Evolutionary conservation across 345 rosid genomes (phyloP).

Genomic region (Bruguiera gymnorhiza): DNA sequence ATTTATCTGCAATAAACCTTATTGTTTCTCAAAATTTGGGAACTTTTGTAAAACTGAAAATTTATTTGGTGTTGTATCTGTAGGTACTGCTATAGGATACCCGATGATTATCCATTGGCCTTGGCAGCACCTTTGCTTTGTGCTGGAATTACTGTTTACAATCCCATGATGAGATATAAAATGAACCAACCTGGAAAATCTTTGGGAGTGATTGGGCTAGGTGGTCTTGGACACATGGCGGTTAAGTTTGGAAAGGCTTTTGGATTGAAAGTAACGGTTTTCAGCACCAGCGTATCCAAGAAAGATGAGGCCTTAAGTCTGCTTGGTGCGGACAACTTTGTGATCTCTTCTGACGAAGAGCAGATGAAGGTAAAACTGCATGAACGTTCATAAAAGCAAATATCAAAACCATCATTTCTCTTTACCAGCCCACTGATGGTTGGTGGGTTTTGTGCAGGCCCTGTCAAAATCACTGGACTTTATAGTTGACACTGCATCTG

Average conservation of each 20-base stretch:
- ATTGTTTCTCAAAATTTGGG: too few relatives aligned
- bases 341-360: conserved; percentile 62
- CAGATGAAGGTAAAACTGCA: conserved; percentile 64
- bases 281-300: conserved; percentile 78
- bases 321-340: conserved; percentile 66
- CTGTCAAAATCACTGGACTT: conserved; percentile 66
- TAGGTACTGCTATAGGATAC: conserved; percentile 82
- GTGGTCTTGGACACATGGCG: conserved; percentile 96
- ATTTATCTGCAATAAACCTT: too few relatives aligned
- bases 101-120: conserved; percentile 59
- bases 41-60: background rate
- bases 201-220: conserved; percentile 80
- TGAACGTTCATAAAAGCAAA: conserved; percentile 1
- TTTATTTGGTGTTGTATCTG: conserved; percentile 12
- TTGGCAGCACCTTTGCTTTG: conserved; percentile 85
- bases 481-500: conserved; percentile 79
- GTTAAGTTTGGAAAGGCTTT: conserved; percentile 95
- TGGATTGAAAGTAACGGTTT: conserved; percentile 70
- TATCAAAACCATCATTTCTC: background rate
- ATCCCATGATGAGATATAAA: conserved; percentile 73
- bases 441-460: conserved; percentile 36
- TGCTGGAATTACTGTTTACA: conserved; percentile 85
- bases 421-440: background rate
- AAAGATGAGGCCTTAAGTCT: conserved; percentile 70
- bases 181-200: conserved; percentile 86